Base-by-base conservation (phyloP, 306 rosid species). In the Macrotyloma uniflorum region DNA sequence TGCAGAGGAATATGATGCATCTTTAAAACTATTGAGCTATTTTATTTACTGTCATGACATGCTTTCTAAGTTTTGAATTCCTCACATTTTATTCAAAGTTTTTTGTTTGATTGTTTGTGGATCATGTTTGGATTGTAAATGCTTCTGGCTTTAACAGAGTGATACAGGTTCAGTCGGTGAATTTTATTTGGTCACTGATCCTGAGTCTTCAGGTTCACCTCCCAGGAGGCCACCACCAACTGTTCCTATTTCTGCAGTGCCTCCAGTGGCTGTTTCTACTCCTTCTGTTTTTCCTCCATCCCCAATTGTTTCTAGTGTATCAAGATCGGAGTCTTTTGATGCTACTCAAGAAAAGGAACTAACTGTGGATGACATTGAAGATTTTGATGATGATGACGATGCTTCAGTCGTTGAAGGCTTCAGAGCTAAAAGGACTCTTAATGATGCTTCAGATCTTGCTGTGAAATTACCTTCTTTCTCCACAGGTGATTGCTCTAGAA, bases 331-430 rank as follows among this genome's bases (percentile, higher is more conserved):
- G 81, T 93, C 99, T 61, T 87, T 95, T 76, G 88, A 86, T 86
- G 87, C 97, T 45, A 78, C 88, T 11, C 96, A 88, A 78, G 88
- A 85, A 83, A 90, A 82, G 71, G 99, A 93, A 80, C 79, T 95
- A 22, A 95, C 98, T 9, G 91, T 93, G 74, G 97, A 95, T 88
- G 99, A 91, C 81, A 95, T 95, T 70, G 98, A 93, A 46, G 98
- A 95, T 83, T 93, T 95, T 84, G 99, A 93, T 53, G 97, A 94
- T 40, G 96, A 89, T 1, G 84, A 80, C 19, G 84, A 77, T 61
- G 18, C 63, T 51, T 86, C 88, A 11, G 87, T 84, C 71, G 83
- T 87, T 8, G 85, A 82, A 33, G 84, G 86, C 69, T 68, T 82
- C 74, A 84, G 85, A 85, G 74, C 97, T 45, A 85, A 90, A 80